A percentile compares a stretch with the other conserved stretches of the same genome.
These are phyloP conservation scores for Purshia tridentata DNA, from an alignment of 306 rosid genomes.

Conservation along the genomic window DNA sequence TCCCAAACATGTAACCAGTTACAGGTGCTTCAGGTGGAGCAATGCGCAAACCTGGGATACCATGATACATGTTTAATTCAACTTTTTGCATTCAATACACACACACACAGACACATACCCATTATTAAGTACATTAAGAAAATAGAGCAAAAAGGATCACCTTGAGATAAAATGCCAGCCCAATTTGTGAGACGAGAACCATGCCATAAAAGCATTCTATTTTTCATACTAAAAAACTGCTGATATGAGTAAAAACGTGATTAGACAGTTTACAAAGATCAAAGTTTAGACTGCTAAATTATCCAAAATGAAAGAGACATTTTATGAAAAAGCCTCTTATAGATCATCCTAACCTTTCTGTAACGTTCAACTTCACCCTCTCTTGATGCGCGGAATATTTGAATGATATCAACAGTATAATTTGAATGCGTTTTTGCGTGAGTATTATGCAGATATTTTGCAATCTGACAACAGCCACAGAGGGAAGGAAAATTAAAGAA, in stretches of 20 bases:
- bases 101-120: conserved; percentile 3
- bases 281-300: conserved; percentile 14
- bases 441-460: conserved; percentile 72
- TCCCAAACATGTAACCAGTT: conserved; percentile 96
- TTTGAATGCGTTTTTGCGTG: conserved; percentile 89
- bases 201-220: conserved; percentile 95
- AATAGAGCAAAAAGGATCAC: conserved; percentile 39
- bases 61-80: conserved; percentile 8
- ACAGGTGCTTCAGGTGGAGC: conserved; percentile 99
- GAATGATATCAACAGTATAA: conserved; percentile 67
- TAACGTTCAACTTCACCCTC: conserved; percentile 73
- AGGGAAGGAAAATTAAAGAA: conserved; percentile 5
- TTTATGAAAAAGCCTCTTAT: conserved; percentile 11
- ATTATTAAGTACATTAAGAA: not conserved
- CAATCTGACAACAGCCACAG: conserved; percentile 49
- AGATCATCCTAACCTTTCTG: conserved; percentile 54
- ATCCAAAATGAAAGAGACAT: not conserved
- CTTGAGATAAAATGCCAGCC: conserved; percentile 98
- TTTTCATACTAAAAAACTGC: conserved; percentile 67
- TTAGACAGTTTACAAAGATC: conserved; percentile 17
- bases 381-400: conserved; percentile 64
- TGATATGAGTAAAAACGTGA: conserved; percentile 19
- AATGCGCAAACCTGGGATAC: conserved; percentile 73
- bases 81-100: conserved; percentile 20
- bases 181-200: conserved; percentile 97